Base-by-base conservation (phyloP, 1,284 basidiomycete species). In the Apiotrichum veenhuisii region DNA sequence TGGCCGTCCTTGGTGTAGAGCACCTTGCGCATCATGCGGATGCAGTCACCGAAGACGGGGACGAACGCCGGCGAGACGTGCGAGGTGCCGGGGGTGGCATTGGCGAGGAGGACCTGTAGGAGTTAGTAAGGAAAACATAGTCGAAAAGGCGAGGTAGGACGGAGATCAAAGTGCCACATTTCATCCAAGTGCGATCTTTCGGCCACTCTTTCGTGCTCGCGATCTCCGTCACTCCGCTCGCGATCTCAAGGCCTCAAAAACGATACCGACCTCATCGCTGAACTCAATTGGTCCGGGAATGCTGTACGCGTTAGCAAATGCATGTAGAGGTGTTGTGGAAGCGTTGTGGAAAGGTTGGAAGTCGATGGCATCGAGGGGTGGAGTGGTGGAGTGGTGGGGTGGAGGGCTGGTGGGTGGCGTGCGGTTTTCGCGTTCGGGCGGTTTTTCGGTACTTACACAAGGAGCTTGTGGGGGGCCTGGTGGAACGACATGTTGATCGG, bases 21-120 rank as follows among this genome's bases (percentile, higher is more conserved):
- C 5, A 95, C 85, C 54, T 89, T 80, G 62, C 89, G 82, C 23
- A 89, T 87, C 86, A 96, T 87, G 61, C 87, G 85, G 63, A 98
- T 84, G 74, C 87, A 89, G 72, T 97, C 90, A 40, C 91, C 90
- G 66, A 98, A 91, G 55, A 92, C 84, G 41, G 87, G 85, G 45
- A 93, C 83, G 75, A 99, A 98, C 50, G 92, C 91, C 15, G 87
- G 85, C 43, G 91, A 89, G 68, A 94, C 87, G 77, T 99, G 96
- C 46, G 87, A 88, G 80, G 93, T 85, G 53, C 88, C 86, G 0
- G 93, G 70, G 56, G 74, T 67, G n/a, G 77, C 73, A 42, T 79
- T 79, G 58, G 78, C 79, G 27, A 69, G 79, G 67, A 79, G 78
- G 49, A 78, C 82, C 67, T 62, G 59, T 43, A 12, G 36, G 34